Evolutionary conservation across 371 early-diverging fungal species (phyloP).

Genomic region (Mortierella sp.): DNA sequence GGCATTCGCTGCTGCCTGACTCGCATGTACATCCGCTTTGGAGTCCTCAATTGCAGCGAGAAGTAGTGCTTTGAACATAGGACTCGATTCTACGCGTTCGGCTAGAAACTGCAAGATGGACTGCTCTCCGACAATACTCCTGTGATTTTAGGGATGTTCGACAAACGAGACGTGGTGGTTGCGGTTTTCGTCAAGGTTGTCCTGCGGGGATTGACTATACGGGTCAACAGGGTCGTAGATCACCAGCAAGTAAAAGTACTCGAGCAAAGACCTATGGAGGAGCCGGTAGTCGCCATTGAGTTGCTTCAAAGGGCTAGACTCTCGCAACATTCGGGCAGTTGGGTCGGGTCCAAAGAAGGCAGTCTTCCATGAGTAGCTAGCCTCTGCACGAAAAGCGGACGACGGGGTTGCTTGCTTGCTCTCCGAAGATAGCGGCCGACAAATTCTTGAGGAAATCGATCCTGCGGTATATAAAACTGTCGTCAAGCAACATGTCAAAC

Average conservation of each 20-base stretch:
- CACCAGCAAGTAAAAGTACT: background rate
- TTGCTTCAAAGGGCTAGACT: constrained; percentile 3
- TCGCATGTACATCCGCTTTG: background rate
- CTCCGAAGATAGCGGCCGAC: background rate
- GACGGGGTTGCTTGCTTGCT: constrained; percentile 5
- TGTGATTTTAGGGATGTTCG: background rate
- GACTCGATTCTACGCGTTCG: background rate
- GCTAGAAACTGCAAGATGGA: background rate
- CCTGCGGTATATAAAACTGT: background rate
- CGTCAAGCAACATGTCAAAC: background rate
- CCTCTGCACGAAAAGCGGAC: background rate
- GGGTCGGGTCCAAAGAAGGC: background rate
- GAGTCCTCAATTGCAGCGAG: background rate
- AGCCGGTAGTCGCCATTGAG: background rate
- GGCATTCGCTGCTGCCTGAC: background rate
- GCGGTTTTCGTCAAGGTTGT: background rate
- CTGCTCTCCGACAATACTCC: background rate
- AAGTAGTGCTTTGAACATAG: background rate
- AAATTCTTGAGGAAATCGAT: background rate
- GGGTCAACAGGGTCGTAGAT: background rate
- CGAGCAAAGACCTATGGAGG: constrained; percentile 9
- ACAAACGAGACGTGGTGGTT: no score
- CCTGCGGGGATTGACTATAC: no score
- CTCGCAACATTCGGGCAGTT: background rate
- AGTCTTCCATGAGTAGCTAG: background rate